Evolutionary conservation across 257 asterid species (phyloP).

Genomic region (Primulina tabacum): DNA sequence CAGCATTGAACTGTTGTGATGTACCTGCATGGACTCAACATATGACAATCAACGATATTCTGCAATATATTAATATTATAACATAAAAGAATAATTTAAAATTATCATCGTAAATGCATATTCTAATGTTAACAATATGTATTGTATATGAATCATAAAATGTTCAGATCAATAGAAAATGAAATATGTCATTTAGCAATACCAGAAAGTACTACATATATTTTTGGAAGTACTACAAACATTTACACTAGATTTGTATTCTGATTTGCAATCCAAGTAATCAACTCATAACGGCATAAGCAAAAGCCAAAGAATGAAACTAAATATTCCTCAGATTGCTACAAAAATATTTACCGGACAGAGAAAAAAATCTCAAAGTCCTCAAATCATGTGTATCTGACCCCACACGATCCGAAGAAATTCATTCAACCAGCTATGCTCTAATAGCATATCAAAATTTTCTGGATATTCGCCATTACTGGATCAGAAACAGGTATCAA

Average conservation of each 20-base stretch:
- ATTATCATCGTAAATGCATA: not conserved
- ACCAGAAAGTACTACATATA: conserved; percentile 18
- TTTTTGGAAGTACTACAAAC: conserved; percentile 11
- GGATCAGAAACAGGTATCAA: too few species aligned
- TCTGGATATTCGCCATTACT: too few species aligned
- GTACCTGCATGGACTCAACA: conserved; percentile 36
- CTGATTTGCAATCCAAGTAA: conserved; percentile 17
- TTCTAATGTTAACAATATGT: not conserved
- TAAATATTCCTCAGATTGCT: not conserved
- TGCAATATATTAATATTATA: conserved; percentile 6
- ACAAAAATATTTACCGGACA: not conserved
- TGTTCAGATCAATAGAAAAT: not conserved
- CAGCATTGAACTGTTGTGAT: conserved; percentile 45
- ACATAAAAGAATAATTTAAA: too few species aligned
- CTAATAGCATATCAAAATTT: too few species aligned
- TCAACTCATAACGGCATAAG: conserved; percentile 6
- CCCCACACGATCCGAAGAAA: too few species aligned
- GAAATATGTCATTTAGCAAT: conserved; percentile 2
- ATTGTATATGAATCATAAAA: not conserved
- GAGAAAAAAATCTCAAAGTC: too few species aligned
- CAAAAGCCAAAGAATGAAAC: conserved; percentile 12
- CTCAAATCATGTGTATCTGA: too few species aligned
- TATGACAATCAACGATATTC: conserved; percentile 7
- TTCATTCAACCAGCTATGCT: too few species aligned
- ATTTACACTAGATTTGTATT: conserved; percentile 3